Conservation (phyloP, 306 rosid genomes). For the Quercus agrifolia region DNA sequence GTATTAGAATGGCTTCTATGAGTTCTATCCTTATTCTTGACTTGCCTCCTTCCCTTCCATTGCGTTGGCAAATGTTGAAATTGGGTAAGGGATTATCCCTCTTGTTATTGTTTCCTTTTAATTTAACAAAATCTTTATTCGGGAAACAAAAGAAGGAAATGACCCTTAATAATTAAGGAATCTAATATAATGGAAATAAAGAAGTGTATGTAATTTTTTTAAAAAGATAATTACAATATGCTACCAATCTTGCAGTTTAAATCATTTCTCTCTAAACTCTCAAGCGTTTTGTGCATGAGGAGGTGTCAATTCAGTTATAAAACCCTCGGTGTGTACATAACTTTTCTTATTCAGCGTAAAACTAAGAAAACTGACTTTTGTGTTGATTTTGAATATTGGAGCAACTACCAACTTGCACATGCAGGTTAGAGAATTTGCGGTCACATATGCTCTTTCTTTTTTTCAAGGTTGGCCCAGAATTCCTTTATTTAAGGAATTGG, state of each 20-base stretch:
- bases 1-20: too few relatives aligned
- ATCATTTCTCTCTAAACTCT: fast-evolving
- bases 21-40: too few relatives aligned
- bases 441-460: neutral
- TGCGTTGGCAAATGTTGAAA: too few relatives aligned
- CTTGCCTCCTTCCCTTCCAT: too few relatives aligned
- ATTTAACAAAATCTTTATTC: too few relatives aligned
- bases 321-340: fast-evolving
- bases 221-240: fast-evolving
- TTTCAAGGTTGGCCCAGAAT: neutral
- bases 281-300: fast-evolving
- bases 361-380: neutral
- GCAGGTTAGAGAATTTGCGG: neutral
- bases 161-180: neutral
- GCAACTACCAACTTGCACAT: neutral
- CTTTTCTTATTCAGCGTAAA: too few relatives aligned
- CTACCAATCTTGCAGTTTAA: fast-evolving
- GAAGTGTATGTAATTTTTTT: too few relatives aligned
- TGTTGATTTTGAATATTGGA: neutral
- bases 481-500: too few relatives aligned
- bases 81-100: too few relatives aligned
- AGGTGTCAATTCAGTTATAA: fast-evolving
- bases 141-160: neutral
- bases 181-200: too few relatives aligned
- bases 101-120: too few relatives aligned